Evolutionary conservation across 306 rosid species (phyloP), one percentile per base, ranked within the genome.

Genomic region (Cucurbita argyrosperma): DNA sequence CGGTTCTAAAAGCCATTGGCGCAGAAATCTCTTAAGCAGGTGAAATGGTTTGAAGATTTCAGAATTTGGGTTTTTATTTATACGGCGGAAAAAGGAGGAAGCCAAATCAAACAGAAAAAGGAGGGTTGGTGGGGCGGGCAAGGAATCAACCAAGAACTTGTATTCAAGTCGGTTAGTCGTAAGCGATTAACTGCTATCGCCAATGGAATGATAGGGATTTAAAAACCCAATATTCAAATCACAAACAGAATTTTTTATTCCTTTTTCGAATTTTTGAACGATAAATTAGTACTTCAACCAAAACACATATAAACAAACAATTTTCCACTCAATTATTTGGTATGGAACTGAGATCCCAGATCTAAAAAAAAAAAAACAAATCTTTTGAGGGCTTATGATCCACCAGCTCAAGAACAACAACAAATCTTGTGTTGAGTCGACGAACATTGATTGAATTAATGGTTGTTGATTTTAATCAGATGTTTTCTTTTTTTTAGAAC

Each of bases 1-100:
- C 53, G 86, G 83, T 83, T 83, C 83, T 72, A 75, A 89, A 86
- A 69, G 90, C 80, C 96, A 90, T 88, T 82, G 76, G 23, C 15
- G 53, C 72, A 15, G 60, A 51, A 50, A 46, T 4, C 38, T 65
- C 53, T 13, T 0, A 4, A 9, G 16, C 62, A 52, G 26, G n/a
- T 10, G 62, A 37, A 71, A 39, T 67, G 7, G 71, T 45, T 16
- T 15, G 63, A 71, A 37, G 16, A 15, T 19, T 54, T 39, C 35
- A 8, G 13, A 54, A 42, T 10, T 10, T 19, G 62, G 61, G 61
- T 72, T n/a, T 50, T 37, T 37, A 72, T 53, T 51, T 72, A 72
- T 53, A 54, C 2, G 55, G 26, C 6, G 52, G 4, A 45, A 54
- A 53, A 15, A 52, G 47, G 15, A 42, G 37, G 37, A 54, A 21